Base-by-base conservation (phyloP, 345 rosid genomes). In the Reutealis trisperma region DNA sequence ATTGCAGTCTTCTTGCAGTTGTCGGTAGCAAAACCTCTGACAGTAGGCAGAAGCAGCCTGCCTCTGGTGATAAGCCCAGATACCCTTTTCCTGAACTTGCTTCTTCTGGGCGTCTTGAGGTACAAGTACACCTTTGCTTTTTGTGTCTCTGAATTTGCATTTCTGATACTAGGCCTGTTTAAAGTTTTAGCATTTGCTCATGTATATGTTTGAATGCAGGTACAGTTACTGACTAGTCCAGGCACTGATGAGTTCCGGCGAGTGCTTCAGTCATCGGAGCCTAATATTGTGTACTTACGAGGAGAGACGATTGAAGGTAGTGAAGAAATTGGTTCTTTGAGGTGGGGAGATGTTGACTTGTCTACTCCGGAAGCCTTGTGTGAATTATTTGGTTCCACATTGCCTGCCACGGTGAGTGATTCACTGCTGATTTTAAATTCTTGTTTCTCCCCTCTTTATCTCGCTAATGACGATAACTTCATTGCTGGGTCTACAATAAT, bases 71-170 rank as follows among this genome's bases (percentile, higher is more conserved):
- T 83, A 86, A 84, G 55, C 84, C 81, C 63, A 85, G 74, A 41
- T 96, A 89, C 79, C 97, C 97, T 66, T 84, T 92, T 82, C 96
- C 97, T 14, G 94, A 90, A 80, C 92, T 96, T 68, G 75, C 85
- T 74, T 92, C 99, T 75, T 87, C 89, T 24, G 98, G 99, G 68
- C 92, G 97, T 63, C 90, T 96, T 11, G 94, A 96, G 94, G 99
- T 91, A 78, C 49, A 96, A 93, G 99, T 90, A 78, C 49, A 30
- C 41, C 16, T 74, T 32, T 62, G 55, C 41, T 30, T 4, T 64
- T 15, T 47, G 6, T 59, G 13, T 62, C 59, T 74, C 22, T 51
- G 22, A 52, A 30, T 80, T 79, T 74, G 64, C 57, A 34, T n/a
- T 74, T 45, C 6, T 45, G n/a, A 41, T 47, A 21, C 10, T 24